phyloP scores from a whole-genome alignment of 345 rosid genomes.

The Pugionium cornutum region DNA sequence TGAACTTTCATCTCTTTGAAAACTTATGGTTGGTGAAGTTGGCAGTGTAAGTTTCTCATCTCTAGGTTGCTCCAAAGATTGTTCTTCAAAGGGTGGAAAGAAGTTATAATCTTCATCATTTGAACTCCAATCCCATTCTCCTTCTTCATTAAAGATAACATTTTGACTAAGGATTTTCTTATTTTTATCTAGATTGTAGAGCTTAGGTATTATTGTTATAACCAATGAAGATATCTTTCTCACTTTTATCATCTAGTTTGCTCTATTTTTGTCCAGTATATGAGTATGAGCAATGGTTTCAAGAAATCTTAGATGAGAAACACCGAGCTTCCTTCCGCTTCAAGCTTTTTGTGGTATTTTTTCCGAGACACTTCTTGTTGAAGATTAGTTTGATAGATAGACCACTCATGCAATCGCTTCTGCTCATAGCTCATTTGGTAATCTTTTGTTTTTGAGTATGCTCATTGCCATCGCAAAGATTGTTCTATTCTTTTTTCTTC shows the following conservation, averaged over 20 bases:
- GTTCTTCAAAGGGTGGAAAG: not conserved
- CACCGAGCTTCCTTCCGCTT: not conserved
- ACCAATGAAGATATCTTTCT: not conserved
- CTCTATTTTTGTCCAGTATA: not conserved
- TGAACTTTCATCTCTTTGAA: not conserved
- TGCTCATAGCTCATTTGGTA: not conserved
- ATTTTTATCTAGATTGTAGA: not conserved
- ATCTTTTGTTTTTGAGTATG: not conserved
- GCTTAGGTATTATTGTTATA: not conserved
- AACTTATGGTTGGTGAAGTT: not conserved
- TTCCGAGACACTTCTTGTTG: not conserved
- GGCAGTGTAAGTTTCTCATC: not conserved
- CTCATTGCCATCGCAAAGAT: slow-evolving; percentile 2
- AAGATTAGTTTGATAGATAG: not conserved
- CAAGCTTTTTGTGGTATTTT: slow-evolving; percentile 17
- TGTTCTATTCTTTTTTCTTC: not conserved
- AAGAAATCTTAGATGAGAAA: slow-evolving; percentile 3
- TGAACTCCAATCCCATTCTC: slow-evolving; percentile 6
- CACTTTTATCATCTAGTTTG: not conserved
- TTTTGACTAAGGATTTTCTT: not conserved
- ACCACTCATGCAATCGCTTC: not conserved
- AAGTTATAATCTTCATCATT: not conserved
- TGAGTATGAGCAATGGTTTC: not conserved
- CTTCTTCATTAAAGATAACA: slow-evolving; percentile 2
- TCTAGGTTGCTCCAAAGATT: not conserved